Evolutionary conservation across 208 protist genomes (phyloP), one percentile per base, ranked within the genome.

Genomic region (Acanthamoeba culbertsoni): DNA sequence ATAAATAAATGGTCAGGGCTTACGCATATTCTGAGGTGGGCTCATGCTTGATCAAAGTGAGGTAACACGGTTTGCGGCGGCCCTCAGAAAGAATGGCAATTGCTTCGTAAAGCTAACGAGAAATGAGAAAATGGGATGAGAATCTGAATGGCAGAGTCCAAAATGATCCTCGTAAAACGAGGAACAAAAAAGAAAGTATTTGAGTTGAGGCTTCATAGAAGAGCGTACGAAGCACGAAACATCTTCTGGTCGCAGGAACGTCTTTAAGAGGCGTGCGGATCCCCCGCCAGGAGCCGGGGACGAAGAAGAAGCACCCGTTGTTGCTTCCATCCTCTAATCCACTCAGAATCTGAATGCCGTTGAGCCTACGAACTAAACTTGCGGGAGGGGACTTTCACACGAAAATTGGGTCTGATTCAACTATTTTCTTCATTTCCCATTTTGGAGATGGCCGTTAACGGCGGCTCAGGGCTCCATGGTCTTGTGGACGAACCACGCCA

Each of bases 11-110:
- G 63, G 33, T 3, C 37, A 71, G 33, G 23, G 51, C 7, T 26
- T 91, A 91, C 55, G 86, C 55, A n/a, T 91, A 73, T 91, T 91
- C 57, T 14, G 48, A 33, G 55, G 48, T 63, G 53, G 59, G 55
- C 8, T 71, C 86, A 46, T 91, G 48, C 28, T 73, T 91, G 20
- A 91, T 40, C 51, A 73, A 40, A 26, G 55, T 1, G 14, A 91
- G 48, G 35, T 91, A 53, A 55, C 37, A 53, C 40, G 48, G 86
- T 33, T 63, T 91, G 31, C 42, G 35, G 7, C 55, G 20, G 8
- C 86, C 86, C 35, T 73, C 86, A 8, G 43, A 18, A 18, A 91
- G 57, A 63, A 91, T 55, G 0, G 33, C 86, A 16, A 55, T 75
- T 14, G 86, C 86, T 28, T 91, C 86, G 43, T 91, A 88, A 48